These are phyloP conservation scores for Chrysanthemum makinoi DNA, from an alignment of 129 eudicot species.

Conservation along the genomic window DNA sequence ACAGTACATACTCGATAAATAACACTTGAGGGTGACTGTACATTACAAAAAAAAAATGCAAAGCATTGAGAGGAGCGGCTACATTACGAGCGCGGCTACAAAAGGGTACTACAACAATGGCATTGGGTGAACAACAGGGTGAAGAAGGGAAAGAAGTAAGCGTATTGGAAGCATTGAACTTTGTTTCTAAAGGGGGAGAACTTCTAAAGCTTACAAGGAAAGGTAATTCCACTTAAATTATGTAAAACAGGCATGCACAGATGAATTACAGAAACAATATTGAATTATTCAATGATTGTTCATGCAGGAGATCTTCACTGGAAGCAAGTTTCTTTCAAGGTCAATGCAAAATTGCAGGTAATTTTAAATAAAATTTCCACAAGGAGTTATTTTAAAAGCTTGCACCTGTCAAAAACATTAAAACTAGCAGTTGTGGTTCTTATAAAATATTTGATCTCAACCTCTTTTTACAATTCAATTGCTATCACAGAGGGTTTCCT, in stretches of 20 bases:
- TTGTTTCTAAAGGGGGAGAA: conserved; percentile 73
- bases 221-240: conserved; percentile 42
- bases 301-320: conserved; percentile 85
- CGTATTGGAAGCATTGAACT: conserved; percentile 46
- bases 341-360: conserved; percentile 74
- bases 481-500: not conserved
- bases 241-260: not conserved
- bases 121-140: conserved; percentile 47
- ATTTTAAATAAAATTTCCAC: not conserved
- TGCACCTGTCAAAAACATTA: not conserved
- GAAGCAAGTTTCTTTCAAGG: conserved; percentile 83
- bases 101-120: conserved; percentile 51
- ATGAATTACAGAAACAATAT: not conserved
- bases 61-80: conserved; percentile 92
- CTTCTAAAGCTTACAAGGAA: conserved; percentile 70
- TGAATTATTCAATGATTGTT: conserved; percentile 19
- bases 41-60: not conserved
- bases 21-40: conserved; percentile 11
- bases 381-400: too few relatives aligned
- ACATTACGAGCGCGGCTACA: conserved; percentile 74
- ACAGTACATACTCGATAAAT: not conserved
- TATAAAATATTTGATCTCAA: conserved; percentile 5
- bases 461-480: not conserved
- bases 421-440: not conserved
- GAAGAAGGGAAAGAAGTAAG: conserved; percentile 58